Evolutionary conservation across 2,329 filamentous ascomycete species (phyloP), one percentile per base, ranked within the genome.

Genomic region (Falciphora oryzae): DNA sequence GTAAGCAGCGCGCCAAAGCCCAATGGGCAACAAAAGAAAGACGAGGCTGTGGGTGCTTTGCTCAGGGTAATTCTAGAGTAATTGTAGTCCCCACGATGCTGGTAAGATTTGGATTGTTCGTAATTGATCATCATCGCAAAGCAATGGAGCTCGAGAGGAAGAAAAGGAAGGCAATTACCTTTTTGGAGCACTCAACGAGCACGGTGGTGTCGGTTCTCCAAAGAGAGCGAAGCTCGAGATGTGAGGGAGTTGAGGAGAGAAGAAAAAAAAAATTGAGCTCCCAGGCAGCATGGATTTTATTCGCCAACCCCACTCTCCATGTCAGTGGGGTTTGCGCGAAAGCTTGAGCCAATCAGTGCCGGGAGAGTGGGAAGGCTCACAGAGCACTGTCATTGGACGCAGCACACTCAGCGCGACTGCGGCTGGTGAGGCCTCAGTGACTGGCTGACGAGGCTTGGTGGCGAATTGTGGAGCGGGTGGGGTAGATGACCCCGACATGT

Each of bases 61-160:
- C 80, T 86, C 84, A 86, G 83, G 71, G 77, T 82, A 80, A 80
- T 82, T 81, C 77, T 83, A 79, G 73, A 81, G 76, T 76, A 76
- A 74, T 76, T 68, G 67, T 71, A 70, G 75, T 85, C 83, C 83
- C 83, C 84, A 86, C 80, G 76, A 74, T 74, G 71, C 72, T 79
- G 75, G 83, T 86, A 82, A 81, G 83, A 81, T 77, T 86, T 86
- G 84, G 84, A 86, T 86, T 86, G 83, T 85, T 85, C 82, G 75
- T 76, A 74, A 69, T 71, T 74, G 72, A 75, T 81, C 79, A 76
- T 82, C 79, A 80, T 69, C 69, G 77, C 74, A 78, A 25, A 32
- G 59, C 6, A 50, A 27, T 11, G 22, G 31, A 29, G 28, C 5
- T 60, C 59, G 44, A 35, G 35, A 61, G 28, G 65, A 62, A 59